Evolutionary conservation across 331 rosid species (phyloP).

Genomic region (Phaseolus coccineus): DNA sequence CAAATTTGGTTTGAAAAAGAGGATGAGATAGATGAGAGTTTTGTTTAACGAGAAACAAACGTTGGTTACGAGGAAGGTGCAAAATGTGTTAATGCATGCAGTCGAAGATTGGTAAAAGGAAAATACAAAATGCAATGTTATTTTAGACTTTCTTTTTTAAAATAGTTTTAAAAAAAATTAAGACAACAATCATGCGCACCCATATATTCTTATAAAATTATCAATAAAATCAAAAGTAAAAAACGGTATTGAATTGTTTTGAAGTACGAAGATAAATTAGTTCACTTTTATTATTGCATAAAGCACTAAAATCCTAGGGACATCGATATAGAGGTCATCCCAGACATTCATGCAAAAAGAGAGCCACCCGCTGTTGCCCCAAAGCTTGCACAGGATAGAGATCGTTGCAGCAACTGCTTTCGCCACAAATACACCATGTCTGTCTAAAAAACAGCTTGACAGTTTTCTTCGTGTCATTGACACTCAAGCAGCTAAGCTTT

Average conservation of each 20-base stretch:
- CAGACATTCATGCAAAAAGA: not conserved
- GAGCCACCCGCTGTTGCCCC: not conserved
- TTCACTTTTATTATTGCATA: conserved; percentile 39
- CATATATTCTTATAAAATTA: not conserved
- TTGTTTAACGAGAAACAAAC: too few species aligned
- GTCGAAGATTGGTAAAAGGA: too few species aligned
- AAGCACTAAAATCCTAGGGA: conserved; percentile 18
- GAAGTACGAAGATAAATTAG: not conserved
- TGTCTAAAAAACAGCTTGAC: not conserved
- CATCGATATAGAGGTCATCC: not conserved
- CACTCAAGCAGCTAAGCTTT: conserved; percentile 80
- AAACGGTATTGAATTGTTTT: not conserved
- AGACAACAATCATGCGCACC: not conserved
- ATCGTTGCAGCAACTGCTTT: not conserved
- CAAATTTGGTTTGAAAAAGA: too few species aligned
- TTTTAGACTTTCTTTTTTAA: too few species aligned
- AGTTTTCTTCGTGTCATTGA: conserved; percentile 14
- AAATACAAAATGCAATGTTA: too few species aligned
- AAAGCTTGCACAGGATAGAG: conserved; percentile 18
- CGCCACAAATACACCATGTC: not conserved
- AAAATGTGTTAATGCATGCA: too few species aligned
- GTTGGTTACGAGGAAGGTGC: too few species aligned
- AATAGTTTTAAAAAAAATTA: not conserved
- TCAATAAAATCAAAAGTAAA: not conserved
- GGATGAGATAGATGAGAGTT: too few species aligned